Evolutionary conservation across 352 stramenopile species (phyloP), one percentile per base, ranked within the genome.

Genomic region (Globisporangium nodosum): DNA sequence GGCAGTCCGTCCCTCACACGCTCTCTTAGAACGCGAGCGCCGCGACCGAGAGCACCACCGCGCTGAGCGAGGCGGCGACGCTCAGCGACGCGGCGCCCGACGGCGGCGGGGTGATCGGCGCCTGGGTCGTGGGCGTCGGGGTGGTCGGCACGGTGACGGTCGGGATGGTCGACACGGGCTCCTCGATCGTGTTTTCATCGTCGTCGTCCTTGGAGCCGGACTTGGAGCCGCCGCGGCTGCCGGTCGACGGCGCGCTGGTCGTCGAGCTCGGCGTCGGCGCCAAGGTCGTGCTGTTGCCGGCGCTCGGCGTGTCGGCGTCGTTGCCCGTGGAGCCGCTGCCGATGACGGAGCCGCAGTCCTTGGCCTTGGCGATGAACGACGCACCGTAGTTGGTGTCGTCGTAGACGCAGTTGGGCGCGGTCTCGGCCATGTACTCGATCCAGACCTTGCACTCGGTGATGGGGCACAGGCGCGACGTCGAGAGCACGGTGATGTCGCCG

Each of bases 301-400:
- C 45, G 27, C 27, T 45, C 37, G 60, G 52, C 33, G 39, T 12
- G 20, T 49, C 51, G 5, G 21, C 39, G 37, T 55, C 47, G 45
- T 42, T 49, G 15, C 27, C 39, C 40, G 58, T 48, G n/a, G 50
- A 35, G 31, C 50, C 47, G 61, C 21, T 42, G 35, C 48, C 65
- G 31, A 60, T 64, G 27, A 21, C 63, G 16, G 52, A 52, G 42
- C 42, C 52, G 52, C 81, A 90, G 50, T 85, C 76, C 21, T 68
- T 65, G 31, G 58, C 66, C 61, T 88, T 90, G 21, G 63, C 51
- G 33, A 49, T 52, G 60, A 78, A 90, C 46, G 62, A 46, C 13
- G 50, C 62, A 27, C 69, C 68, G 63, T 83, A 88, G 69, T 89
- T 87, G 54, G 65, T 76, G 62, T 76, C 76, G 54, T 87, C 78